Percentiles rank a stretch among this genome's conserved stretches.
Conservation (phyloP, 805 yeast genomes). For the Yarrowia sp. region DNA sequence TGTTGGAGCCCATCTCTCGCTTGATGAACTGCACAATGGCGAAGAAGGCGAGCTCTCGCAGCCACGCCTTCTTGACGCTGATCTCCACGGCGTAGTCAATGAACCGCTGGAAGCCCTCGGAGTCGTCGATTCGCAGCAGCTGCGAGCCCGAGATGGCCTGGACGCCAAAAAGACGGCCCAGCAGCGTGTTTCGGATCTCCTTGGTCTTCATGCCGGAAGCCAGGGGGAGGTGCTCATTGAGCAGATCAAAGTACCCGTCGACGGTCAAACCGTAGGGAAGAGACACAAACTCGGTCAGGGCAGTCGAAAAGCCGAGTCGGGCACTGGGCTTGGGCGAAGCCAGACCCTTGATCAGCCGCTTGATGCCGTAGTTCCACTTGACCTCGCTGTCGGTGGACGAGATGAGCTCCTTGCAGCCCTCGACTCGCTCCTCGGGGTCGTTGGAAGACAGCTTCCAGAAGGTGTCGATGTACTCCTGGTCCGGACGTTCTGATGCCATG, state of each 20-base stretch:
- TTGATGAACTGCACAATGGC: conserved; percentile 54
- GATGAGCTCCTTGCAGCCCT: conserved; percentile 66
- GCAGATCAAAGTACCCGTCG: conserved; percentile 41
- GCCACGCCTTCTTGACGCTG: conserved; percentile 72
- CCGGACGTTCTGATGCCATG: conserved; percentile 20
- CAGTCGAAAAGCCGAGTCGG: conserved; percentile 83
- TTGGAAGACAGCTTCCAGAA: conserved; percentile 63
- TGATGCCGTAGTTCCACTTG: conserved; percentile 72
- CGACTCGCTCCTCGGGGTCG: conserved; percentile 64
- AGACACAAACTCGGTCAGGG: conserved; percentile 60
- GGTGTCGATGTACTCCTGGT: conserved; percentile 20
- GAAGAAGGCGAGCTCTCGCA: conserved; percentile 74
- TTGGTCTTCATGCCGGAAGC: conserved; percentile 22
- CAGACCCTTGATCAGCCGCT: conserved; percentile 75
- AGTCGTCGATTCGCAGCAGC: conserved; percentile 38
- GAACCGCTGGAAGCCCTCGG: conserved; percentile 42
- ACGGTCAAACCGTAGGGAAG: conserved; percentile 39
- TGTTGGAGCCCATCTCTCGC: not conserved
- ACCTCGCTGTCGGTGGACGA: conserved; percentile 50
- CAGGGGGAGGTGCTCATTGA: conserved; percentile 41
- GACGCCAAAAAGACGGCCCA: conserved; percentile 83
- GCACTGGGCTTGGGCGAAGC: conserved; percentile 81
- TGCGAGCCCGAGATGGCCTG: conserved; percentile 67
- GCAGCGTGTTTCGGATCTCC: conserved; percentile 45
- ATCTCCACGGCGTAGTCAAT: conserved; percentile 53